phyloP scores from a whole-genome alignment of 768 basidiomycete species.

The Leccinum longicurvipes region DNA sequence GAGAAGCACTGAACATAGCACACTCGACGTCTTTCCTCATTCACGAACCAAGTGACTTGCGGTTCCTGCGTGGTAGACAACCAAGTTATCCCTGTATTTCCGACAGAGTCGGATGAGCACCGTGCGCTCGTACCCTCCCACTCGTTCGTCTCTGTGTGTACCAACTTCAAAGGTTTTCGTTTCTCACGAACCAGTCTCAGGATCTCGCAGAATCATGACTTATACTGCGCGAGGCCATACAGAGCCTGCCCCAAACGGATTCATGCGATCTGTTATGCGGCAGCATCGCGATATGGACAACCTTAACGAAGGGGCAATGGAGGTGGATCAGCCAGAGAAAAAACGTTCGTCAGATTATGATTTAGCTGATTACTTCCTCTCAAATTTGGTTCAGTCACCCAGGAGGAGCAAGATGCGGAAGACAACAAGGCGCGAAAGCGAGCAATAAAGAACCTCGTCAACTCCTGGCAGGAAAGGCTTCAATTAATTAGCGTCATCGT shows the following conservation, averaged over 20 bases:
- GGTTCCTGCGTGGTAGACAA: conserved; percentile 1
- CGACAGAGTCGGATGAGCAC: conserved; percentile 5
- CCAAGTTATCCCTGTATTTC: not conserved
- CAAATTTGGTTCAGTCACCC: conserved; percentile 34
- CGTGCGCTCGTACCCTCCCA: conserved; percentile 3
- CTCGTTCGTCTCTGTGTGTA: conserved; percentile 5
- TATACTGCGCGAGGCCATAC: conserved; percentile 10
- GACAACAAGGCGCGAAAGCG: conserved; percentile 45
- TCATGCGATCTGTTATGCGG: conserved; percentile 21
- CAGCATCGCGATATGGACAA: conserved; percentile 2
- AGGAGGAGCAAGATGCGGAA: conserved; percentile 46
- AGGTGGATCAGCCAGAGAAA: conserved; percentile 7
- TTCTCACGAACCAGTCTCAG: conserved; percentile 4
- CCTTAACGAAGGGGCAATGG: conserved; percentile 13
- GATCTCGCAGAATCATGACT: conserved; percentile 12
- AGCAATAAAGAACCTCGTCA: conserved; percentile 48
- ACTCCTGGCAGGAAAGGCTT: conserved; percentile 60
- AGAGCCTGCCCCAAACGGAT: conserved; percentile 15
- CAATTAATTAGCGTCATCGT: conserved; percentile 61
- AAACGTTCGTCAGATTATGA: conserved; percentile 14
- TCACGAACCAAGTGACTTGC: conserved; percentile 5
- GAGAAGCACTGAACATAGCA: not conserved
- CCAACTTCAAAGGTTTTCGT: not conserved
- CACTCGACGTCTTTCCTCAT: not conserved
- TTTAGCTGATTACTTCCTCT: not conserved